Conservation (phyloP, 2,329 filamentous ascomycete species). For the Sporothrix brasiliensis region DNA sequence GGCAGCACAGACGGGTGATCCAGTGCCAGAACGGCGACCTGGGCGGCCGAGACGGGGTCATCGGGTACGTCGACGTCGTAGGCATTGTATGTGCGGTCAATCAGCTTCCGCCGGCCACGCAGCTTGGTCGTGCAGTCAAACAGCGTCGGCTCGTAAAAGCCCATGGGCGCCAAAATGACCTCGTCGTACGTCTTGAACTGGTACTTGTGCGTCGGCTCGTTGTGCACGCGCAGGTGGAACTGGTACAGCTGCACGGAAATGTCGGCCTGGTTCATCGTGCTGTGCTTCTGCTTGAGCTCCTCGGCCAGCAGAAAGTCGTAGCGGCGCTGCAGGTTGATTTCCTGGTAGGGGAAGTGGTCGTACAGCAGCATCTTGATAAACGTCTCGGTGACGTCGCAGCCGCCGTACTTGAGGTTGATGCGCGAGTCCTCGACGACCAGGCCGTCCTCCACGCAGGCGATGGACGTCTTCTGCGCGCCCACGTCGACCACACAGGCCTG, state of each 20-base stretch:
- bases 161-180: conserved; percentile 90
- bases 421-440: conserved; percentile 93
- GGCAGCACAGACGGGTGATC: conserved; percentile 61
- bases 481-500: conserved; percentile 95
- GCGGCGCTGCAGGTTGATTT: conserved; percentile 86
- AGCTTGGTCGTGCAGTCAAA: conserved; percentile 86
- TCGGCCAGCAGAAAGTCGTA: conserved; percentile 94
- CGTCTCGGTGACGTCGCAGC: conserved; percentile 87
- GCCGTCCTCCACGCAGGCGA: conserved; percentile 95
- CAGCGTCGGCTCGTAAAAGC: conserved; percentile 85
- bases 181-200: conserved; percentile 97
- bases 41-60: conserved; percentile 83
- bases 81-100: conserved; percentile 87
- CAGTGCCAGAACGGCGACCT: conserved; percentile 66
- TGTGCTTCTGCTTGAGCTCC: conserved; percentile 91
- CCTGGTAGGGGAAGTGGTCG: conserved; percentile 92
- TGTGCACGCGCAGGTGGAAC: conserved; percentile 86
- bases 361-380: conserved; percentile 98
- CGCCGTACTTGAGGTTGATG: conserved; percentile 92
- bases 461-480: conserved; percentile 94
- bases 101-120: conserved; percentile 73
- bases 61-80: conserved; percentile 88
- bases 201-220: conserved; percentile 89
- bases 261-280: conserved; percentile 86
- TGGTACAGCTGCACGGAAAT: conserved; percentile 86